Evolutionary conservation across 257 asterid genomes (phyloP), one percentile per base, ranked within the genome.

Genomic region (Primulina eburnea): DNA sequence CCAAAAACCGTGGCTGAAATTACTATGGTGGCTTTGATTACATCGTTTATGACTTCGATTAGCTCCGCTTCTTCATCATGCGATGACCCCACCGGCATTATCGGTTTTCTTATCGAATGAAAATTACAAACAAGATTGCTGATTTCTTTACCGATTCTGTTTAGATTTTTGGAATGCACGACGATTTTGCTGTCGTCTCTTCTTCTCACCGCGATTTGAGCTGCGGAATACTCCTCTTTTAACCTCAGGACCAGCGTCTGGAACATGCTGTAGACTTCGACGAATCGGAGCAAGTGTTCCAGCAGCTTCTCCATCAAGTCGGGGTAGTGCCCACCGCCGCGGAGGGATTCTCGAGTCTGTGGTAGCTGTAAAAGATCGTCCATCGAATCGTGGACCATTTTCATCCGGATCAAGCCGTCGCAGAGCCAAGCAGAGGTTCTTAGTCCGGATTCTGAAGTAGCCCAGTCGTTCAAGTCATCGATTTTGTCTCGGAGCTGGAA

Each of bases 281-380:
- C 92, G 65, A 89, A 88, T 26, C 80, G 69, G 33, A 92, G 87
- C 66, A 89, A 84, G 34, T 86, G 88, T 38, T 92, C 92, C 4
- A 92, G 82, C 76, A 89, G 81, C 87, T 84, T 92, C 75, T 92
- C 97, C 37, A 82, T 67, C 59, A 89, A 73, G 1, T 56, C 65
- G 0, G 77, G 43, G 71, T 70, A 71, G 4, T 16, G 2, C 20
- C 64, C 81, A 7, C 81, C 81, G 12, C 78, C 77, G 56, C 76
- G 70, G 47, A 92, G 73, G 0, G 86, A 81, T 14, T 89, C 96
- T 2, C 87, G 89, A 7, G 95, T 81, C 76, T 85, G 96, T 4
- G 98, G 95, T 61, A 92, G 90, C 59, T 78, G 92, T 67, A 92
- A 85, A 78, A 89, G 89, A 65, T 92, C 96, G 53, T 92, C 98